Conservation (phyloP, 23 red algal species). For the Gracilaria vermiculophylla region DNA sequence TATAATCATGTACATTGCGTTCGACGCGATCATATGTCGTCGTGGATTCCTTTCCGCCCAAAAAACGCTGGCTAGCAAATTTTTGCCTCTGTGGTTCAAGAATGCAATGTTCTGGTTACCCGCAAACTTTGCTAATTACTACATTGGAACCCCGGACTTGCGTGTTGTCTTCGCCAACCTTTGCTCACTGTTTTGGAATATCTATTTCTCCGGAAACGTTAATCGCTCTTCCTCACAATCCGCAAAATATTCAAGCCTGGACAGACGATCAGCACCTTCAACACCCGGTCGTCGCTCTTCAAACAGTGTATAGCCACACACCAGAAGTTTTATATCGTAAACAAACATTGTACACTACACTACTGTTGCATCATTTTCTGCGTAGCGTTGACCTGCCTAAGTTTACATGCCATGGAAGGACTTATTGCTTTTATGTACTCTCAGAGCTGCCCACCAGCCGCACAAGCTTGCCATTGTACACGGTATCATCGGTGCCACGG, state of each 20-base stretch:
- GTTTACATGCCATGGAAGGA: too few relatives aligned
- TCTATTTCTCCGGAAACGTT: slow-evolving; percentile 74
- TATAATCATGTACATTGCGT: slow-evolving; percentile 67
- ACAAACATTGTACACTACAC: slow-evolving; percentile 33
- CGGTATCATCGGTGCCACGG: background rate
- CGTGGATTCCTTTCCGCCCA: background rate
- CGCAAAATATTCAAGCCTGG: background rate
- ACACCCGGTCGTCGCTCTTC: background rate
- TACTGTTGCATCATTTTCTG: background rate
- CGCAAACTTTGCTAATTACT: slow-evolving; percentile 84
- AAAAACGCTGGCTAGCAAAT: slow-evolving; percentile 6
- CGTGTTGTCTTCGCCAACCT: slow-evolving; percentile 78
- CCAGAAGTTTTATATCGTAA: background rate
- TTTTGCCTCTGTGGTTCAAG: slow-evolving; percentile 66
- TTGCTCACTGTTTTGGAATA: slow-evolving; percentile 90
- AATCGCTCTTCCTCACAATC: slow-evolving; percentile 9
- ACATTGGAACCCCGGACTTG: slow-evolving; percentile 77
- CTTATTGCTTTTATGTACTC: background rate
- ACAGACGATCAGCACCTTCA: background rate
- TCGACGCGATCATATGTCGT: slow-evolving; percentile 53
- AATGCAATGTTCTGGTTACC: slow-evolving; percentile 78
- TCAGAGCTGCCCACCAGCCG: background rate
- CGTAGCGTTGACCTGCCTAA: too few relatives aligned
- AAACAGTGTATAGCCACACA: slow-evolving; percentile 5
- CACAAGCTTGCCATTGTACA: background rate